These are phyloP conservation scores for Leptographium procerum DNA, from an alignment of 2,329 filamentous ascomycete genomes.

Conservation along the genomic window DNA sequence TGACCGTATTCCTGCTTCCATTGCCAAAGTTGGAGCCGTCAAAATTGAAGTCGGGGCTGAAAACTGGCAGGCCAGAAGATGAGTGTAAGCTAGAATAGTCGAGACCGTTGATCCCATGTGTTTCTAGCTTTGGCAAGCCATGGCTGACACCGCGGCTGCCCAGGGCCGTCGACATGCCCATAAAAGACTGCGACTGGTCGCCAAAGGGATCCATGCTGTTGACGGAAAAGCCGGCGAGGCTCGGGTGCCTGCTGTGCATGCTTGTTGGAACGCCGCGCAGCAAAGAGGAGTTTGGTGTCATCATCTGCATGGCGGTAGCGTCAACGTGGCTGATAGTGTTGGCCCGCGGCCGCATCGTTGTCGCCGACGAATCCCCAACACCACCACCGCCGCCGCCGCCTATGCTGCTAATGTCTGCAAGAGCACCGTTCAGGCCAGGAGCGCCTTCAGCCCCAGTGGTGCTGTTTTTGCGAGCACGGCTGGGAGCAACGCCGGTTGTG, in stretches of 20 bases:
- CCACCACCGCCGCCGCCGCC: no score
- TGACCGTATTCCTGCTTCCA: constrained; percentile 55
- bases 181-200: constrained; percentile 36
- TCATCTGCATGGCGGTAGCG: constrained; percentile 59
- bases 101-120: constrained; percentile 52
- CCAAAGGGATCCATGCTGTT: constrained; percentile 39
- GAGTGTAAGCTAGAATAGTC: constrained; percentile 65
- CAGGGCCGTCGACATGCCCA: constrained; percentile 59
- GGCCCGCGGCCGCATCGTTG: constrained; percentile 70
- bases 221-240: constrained; percentile 55
- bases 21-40: constrained; percentile 59
- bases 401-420: neutral
- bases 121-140: constrained; percentile 74
- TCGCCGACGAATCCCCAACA: neutral
- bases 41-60: constrained; percentile 57
- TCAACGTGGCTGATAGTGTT: constrained; percentile 97
- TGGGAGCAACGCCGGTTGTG: constrained; percentile 58
- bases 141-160: constrained; percentile 55
- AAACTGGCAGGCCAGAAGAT: constrained; percentile 56
- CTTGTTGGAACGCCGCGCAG: constrained; percentile 33
- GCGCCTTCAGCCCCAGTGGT: constrained; percentile 48
- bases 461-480: constrained; percentile 84
- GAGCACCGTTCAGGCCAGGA: neutral
- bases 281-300: constrained; percentile 43
- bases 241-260: constrained; percentile 61